Evolutionary conservation across 257 asterid species (phyloP), one percentile per base, ranked within the genome.

Genomic region (Fraxinus pennsylvanica): DNA sequence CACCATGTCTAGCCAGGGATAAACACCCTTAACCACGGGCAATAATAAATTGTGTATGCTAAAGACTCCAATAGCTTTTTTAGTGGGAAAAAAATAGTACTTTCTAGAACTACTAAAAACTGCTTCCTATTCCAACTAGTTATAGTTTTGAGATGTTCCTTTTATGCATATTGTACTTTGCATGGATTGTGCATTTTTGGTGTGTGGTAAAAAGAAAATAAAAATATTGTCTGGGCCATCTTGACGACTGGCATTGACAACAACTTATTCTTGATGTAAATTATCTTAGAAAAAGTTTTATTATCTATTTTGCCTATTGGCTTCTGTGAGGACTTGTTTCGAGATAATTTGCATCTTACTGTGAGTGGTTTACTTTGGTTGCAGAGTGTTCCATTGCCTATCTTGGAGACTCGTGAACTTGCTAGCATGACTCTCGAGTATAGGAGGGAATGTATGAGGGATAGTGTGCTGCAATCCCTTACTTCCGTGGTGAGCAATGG

Each of bases 401-500:
- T 96, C 63, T 50, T 93, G 87, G 99, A 94, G 89, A 89, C 89
- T 69, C 94, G 89, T 6, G 99, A 96, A 88, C 92, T 96, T 17
- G 89, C 88, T 35, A 88, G 93, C 35, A 82, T 93, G 94, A 93
- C 96, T 17, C 78, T 93, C 52, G 99, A 96, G 84, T 96, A 93
- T 79, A 82, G 97, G 76, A 92, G 98, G 90, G 99, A 96, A 82
- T 96, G 99, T 86, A 87, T 85, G 89, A 96, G 89, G 91, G 99
- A 96, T 96, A 90, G 96, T 32, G 91, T 91, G 79, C 87, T 96
- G 83, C 92, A 96, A 86, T 96, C 99, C 80, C 95, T 93, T 52
- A 88, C 97, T 29, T 90, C 95, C 10, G 87, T 93, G 63, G 72
- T 86, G 65, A 88, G 79, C 70, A 81, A 89, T 32, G 82, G 82